Conservation (phyloP, 768 basidiomycete species). For the Tubosaeta sp. region DNA sequence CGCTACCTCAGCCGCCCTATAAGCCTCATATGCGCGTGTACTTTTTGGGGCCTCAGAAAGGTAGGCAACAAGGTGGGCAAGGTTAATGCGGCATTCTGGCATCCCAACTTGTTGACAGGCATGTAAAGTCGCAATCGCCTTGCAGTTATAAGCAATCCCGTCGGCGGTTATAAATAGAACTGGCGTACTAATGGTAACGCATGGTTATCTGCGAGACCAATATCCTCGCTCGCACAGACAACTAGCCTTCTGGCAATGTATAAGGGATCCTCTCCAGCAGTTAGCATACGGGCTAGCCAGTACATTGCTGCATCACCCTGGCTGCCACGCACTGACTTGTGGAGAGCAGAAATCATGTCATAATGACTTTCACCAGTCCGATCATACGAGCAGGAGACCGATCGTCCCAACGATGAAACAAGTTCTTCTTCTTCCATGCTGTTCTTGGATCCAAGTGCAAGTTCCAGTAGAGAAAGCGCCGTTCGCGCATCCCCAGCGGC, state of each 20-base stretch:
- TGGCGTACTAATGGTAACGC: conserved; percentile 64
- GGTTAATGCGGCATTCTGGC: conserved; percentile 77
- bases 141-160: background rate
- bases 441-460: conserved; percentile 48
- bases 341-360: conserved; percentile 80
- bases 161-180: conserved; percentile 9
- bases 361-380: conserved; percentile 72
- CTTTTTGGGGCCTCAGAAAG: conserved; percentile 82
- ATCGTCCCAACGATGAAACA: conserved; percentile 53
- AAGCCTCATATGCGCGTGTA: conserved; percentile 75
- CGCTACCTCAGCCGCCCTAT: conserved; percentile 61
- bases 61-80: conserved; percentile 74
- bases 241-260: conserved; percentile 71
- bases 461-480: conserved; percentile 72
- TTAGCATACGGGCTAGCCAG: conserved; percentile 84
- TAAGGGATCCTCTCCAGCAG: conserved; percentile 75
- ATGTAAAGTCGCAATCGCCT: conserved; percentile 61
- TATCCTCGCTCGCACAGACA: conserved; percentile 82
- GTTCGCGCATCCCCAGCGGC: conserved; percentile 71
- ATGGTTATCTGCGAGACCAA: conserved; percentile 75
- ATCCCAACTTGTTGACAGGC: conserved; percentile 72
- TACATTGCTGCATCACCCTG: conserved; percentile 79
- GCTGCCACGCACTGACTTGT: conserved; percentile 78
- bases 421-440: conserved; percentile 44
- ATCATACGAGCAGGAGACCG: conserved; percentile 67